These are phyloP conservation scores for Cordyceps sp. DNA, from an alignment of 2,329 filamentous ascomycete species.

Conservation along the genomic window DNA sequence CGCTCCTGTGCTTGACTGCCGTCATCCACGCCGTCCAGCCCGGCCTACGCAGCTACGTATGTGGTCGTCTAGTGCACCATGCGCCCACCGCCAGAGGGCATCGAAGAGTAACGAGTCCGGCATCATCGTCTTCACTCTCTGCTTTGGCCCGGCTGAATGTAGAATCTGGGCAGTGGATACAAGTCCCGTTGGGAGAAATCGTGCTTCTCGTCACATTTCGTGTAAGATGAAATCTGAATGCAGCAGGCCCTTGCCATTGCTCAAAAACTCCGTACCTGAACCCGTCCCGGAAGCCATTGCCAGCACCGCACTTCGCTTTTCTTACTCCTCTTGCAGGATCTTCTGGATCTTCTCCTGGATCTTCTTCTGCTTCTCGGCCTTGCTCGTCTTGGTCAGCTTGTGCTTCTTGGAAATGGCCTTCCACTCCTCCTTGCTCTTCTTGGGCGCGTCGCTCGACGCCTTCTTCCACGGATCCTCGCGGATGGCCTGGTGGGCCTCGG, in stretches of 20 bases:
- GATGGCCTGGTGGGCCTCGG: constrained; percentile 89
- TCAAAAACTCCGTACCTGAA: constrained; percentile 22
- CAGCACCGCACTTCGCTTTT: constrained; percentile 2
- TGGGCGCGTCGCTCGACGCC: constrained; percentile 52
- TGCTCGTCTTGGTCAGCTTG: constrained; percentile 59
- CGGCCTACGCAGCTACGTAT: no score
- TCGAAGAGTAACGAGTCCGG: no score
- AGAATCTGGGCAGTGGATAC: no score
- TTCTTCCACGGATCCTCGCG: constrained; percentile 98
- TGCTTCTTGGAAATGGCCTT: constrained; percentile 91
- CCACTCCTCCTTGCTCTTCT: constrained; percentile 97
- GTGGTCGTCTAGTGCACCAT: no score
- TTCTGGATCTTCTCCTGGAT: constrained; percentile 86
- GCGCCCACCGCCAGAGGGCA: no score
- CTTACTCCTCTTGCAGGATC: constrained; percentile 40
- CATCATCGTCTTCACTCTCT: no score
- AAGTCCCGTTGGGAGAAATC: no score
- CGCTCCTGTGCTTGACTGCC: no score
- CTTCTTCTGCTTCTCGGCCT: constrained; percentile 66
- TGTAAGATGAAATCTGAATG: constrained; percentile 15
- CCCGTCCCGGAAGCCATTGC: no score
- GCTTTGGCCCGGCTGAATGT: no score
- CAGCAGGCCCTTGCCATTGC: constrained; percentile 14
- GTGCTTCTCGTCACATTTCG: constrained; percentile 11
- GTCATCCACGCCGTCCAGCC: no score